A percentile compares a stretch with the other conserved stretches of the same genome.
Evolutionary conservation across 2,329 filamentous ascomycete genomes (phyloP).

Genomic region (Ilyonectria destructans): DNA sequence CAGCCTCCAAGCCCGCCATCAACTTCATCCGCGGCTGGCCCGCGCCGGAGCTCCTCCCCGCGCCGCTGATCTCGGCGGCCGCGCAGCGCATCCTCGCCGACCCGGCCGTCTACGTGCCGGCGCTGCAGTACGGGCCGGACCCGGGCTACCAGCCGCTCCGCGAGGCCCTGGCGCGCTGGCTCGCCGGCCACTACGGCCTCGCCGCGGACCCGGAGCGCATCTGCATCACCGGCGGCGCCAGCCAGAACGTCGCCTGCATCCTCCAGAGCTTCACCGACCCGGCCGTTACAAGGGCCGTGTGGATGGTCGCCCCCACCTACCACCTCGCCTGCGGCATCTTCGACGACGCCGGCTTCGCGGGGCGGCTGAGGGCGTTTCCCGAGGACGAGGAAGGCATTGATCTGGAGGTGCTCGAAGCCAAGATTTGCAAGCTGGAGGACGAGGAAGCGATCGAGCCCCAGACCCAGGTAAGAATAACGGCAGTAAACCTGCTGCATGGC

Average conservation of each 20-base stretch:
- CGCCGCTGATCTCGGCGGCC: conserved; percentile 73
- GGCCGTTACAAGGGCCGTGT: conserved; percentile 80
- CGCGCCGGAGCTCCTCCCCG: conserved; percentile 74
- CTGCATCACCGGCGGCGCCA: conserved; percentile 88
- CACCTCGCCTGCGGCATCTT: conserved; percentile 90
- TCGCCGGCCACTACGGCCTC: conserved; percentile 73
- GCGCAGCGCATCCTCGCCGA: conserved; percentile 74
- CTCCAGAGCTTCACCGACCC: conserved; percentile 88
- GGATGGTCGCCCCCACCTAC: conserved; percentile 88
- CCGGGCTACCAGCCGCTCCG: conserved; percentile 81
- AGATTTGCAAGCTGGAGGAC: conserved; percentile 51
- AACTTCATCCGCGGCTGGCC: conserved; percentile 82
- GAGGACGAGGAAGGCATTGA: conserved; percentile 87
- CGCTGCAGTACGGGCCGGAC: conserved; percentile 87
- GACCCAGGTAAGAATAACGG: conserved; percentile 24
- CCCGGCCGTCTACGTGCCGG: conserved; percentile 71
- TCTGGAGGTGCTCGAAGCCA: conserved; percentile 65
- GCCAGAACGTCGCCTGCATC: conserved; percentile 84
- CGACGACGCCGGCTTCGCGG: conserved; percentile 82
- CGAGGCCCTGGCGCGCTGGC: conserved; percentile 79
- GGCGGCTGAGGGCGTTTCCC: conserved; percentile 77
- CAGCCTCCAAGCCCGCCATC: conserved; percentile 63
- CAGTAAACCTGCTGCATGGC: background rate
- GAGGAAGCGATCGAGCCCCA: conserved; percentile 39
- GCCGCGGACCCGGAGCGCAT: conserved; percentile 71